A percentile compares a stretch with the other conserved stretches of the same genome.
Evolutionary conservation across 495 filamentous ascomycete genomes (phyloP).

Genomic region (Saxophila tyrrhenica): DNA sequence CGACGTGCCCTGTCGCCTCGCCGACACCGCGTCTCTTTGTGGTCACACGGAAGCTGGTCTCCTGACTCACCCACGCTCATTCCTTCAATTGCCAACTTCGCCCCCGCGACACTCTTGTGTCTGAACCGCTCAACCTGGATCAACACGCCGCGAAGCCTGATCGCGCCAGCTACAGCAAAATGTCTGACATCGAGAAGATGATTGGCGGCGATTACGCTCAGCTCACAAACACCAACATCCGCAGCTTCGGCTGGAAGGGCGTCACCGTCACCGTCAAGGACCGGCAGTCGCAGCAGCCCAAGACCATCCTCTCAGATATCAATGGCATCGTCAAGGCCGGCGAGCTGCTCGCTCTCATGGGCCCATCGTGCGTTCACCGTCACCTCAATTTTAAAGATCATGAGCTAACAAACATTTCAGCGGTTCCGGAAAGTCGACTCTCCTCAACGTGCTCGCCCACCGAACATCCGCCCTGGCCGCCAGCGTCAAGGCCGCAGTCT

Average conservation of each 20-base stretch:
- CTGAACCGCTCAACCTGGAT: background rate
- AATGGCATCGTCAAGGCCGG: slow-evolving; percentile 47
- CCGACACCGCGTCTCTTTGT: slow-evolving; percentile 1
- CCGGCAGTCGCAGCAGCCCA: slow-evolving; percentile 47
- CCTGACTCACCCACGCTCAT: background rate
- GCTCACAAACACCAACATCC: slow-evolving; percentile 29
- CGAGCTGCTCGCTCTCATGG: slow-evolving; percentile 65
- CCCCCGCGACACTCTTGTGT: background rate
- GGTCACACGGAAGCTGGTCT: slow-evolving; percentile 10
- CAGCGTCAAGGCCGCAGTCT: slow-evolving; percentile 37
- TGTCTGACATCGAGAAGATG: slow-evolving; percentile 30
- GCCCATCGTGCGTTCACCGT: slow-evolving; percentile 39
- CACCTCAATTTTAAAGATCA: background rate
- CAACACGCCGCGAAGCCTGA: background rate
- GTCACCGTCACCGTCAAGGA: slow-evolving; percentile 60
- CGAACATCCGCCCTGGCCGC: slow-evolving; percentile 39
- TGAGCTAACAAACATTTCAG: slow-evolving; percentile 10
- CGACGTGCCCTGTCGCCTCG: background rate
- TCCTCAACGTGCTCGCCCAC: slow-evolving; percentile 62
- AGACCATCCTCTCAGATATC: slow-evolving; percentile 42
- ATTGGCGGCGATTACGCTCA: slow-evolving; percentile 27
- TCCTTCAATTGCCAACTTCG: background rate
- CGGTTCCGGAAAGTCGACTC: slow-evolving; percentile 66
- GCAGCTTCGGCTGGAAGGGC: slow-evolving; percentile 48
- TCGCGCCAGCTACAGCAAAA: slow-evolving; percentile 15